Percentiles rank a stretch among this genome's conserved stretches.
phyloP scores from a whole-genome alignment of 2,329 filamentous ascomycete genomes.

The Stachybotrys chartarum region DNA sequence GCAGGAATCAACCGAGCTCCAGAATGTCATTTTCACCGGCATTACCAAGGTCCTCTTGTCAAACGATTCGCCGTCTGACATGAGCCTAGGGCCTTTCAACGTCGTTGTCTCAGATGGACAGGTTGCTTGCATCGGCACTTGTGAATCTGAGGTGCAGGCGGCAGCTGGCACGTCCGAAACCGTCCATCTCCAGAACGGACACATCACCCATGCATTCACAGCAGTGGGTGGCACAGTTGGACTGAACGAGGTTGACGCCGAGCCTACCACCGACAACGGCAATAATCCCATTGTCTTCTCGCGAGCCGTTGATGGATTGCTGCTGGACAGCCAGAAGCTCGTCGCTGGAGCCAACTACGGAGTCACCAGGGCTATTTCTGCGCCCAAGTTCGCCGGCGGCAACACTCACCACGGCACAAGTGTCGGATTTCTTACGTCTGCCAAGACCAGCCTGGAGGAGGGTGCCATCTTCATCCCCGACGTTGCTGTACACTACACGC shows the following conservation, averaged over 20 bases:
- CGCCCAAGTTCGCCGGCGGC: constrained; percentile 37
- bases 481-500: constrained; percentile 50
- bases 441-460: constrained; percentile 35
- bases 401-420: constrained; percentile 48
- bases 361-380: constrained; percentile 51
- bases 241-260: constrained; percentile 55
- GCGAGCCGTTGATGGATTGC: constrained; percentile 50
- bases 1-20: constrained; percentile 29
- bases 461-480: constrained; percentile 48
- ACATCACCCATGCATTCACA: constrained; percentile 53
- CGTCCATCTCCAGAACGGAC: constrained; percentile 48
- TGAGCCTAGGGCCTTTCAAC: constrained; percentile 25
- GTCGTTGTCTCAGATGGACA: constrained; percentile 45
- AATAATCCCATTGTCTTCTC: constrained; percentile 40
- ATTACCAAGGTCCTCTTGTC: constrained; percentile 44
- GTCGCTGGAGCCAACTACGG: constrained; percentile 45
- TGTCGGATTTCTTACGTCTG: constrained; percentile 49
- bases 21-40: constrained; percentile 48
- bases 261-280: constrained; percentile 47
- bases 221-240: constrained; percentile 55
- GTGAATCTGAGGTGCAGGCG: constrained; percentile 33
- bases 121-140: constrained; percentile 50
- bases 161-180: constrained; percentile 26
- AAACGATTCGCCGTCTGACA: constrained; percentile 11
- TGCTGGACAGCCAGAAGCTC: constrained; percentile 49